phyloP scores from a whole-genome alignment of 2,329 filamentous ascomycete species.

The Botrytis fabae region DNA sequence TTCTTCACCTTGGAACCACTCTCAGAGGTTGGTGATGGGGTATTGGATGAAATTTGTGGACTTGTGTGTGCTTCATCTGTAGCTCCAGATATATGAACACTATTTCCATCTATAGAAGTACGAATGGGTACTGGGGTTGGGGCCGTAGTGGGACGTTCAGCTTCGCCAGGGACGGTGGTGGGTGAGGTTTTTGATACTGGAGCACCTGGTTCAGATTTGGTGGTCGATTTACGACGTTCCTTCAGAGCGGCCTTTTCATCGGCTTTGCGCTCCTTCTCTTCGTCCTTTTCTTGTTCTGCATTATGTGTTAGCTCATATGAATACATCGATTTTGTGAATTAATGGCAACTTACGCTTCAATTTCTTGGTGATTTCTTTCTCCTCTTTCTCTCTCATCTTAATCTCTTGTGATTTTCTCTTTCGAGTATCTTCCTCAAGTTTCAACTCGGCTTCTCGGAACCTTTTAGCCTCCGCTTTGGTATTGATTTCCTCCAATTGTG shows the following conservation, averaged over 20 bases:
- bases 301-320: background rate
- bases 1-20: slow-evolving; percentile 43
- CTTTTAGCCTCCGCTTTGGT: slow-evolving; percentile 73
- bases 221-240: slow-evolving; percentile 52
- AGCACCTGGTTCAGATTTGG: slow-evolving; percentile 14
- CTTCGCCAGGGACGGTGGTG: background rate
- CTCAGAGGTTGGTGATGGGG: slow-evolving; percentile 26
- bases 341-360: slow-evolving; percentile 56
- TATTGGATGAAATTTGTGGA: slow-evolving; percentile 30
- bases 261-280: slow-evolving; percentile 51
- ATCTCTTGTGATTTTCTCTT: slow-evolving; percentile 59
- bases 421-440: slow-evolving; percentile 64
- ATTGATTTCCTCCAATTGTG: slow-evolving; percentile 81
- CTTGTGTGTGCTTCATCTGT: slow-evolving; percentile 29
- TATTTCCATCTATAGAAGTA: slow-evolving; percentile 36
- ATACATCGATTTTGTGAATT: background rate
- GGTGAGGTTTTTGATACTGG: background rate
- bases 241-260: slow-evolving; percentile 54
- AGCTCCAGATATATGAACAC: slow-evolving; percentile 31
- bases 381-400: slow-evolving; percentile 56
- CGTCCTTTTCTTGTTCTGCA: slow-evolving; percentile 44
- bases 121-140: slow-evolving; percentile 25
- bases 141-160: slow-evolving; percentile 22
- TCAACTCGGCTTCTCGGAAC: slow-evolving; percentile 63
- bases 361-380: slow-evolving; percentile 54